Evolutionary conservation across 108 stramenopile species (phyloP).

Genomic region (Epithemia pelagica): DNA sequence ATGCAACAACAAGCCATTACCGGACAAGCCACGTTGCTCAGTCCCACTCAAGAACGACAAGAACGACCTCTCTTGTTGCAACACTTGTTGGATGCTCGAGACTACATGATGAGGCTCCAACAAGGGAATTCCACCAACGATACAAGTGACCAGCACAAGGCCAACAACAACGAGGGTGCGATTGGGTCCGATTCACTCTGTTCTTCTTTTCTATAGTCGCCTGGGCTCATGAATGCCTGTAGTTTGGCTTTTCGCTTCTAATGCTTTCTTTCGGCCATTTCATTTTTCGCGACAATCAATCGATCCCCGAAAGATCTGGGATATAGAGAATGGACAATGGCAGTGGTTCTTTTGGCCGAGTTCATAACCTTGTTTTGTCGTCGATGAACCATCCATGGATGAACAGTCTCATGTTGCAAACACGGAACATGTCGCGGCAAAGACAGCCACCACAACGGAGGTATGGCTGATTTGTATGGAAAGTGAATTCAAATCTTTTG

Average conservation of each 20-base stretch:
- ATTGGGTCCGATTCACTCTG: background rate
- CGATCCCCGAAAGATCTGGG: constrained; percentile 18
- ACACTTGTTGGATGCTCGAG: constrained; percentile 51
- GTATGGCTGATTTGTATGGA: constrained; percentile 8
- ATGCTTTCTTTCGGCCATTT: background rate
- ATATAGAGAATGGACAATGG: constrained; percentile 22
- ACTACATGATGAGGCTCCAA: constrained; percentile 39
- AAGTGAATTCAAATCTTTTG: constrained; percentile 1
- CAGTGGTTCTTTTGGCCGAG: constrained; percentile 15
- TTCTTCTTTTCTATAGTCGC: background rate
- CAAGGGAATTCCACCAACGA: constrained; percentile 25
- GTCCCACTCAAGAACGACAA: constrained; percentile 40
- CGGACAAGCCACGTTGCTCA: constrained; percentile 40
- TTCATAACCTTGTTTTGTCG: constrained; percentile 19
- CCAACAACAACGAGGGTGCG: background rate
- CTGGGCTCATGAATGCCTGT: background rate
- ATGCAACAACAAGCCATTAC: constrained; percentile 58
- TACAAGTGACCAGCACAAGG: too few relatives aligned
- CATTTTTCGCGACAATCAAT: background rate
- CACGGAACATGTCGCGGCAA: constrained; percentile 11
- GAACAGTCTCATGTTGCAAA: constrained; percentile 23
- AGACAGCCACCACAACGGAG: constrained; percentile 12
- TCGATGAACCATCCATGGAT: constrained; percentile 20
- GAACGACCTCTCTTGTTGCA: constrained; percentile 67
- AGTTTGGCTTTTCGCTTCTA: background rate